These are phyloP conservation scores for Saccharomycopsis javanensis DNA, from an alignment of 805 yeast species.

Conservation along the genomic window DNA sequence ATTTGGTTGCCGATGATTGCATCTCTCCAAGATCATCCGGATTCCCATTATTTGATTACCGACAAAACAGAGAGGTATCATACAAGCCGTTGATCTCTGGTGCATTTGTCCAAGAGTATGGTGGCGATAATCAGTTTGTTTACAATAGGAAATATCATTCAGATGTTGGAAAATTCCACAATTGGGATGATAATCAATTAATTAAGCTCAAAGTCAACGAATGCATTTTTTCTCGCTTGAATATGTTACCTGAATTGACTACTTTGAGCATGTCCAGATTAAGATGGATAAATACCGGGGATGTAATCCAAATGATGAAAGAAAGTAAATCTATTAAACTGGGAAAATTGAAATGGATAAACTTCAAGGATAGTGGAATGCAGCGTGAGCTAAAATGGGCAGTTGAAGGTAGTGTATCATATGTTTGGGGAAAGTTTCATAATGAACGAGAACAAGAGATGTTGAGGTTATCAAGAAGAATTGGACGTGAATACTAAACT, in stretches of 20 bases:
- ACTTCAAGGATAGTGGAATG: constrained; percentile 17
- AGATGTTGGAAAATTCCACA: constrained; percentile 14
- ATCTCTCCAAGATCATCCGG: neutral
- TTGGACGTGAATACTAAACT: neutral
- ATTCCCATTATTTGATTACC: neutral
- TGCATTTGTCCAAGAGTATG: neutral
- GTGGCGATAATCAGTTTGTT: neutral
- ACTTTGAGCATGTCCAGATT: constrained; percentile 1
- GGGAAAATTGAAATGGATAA: constrained; percentile 4
- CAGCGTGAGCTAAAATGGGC: constrained; percentile 18
- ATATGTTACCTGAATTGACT: constrained; percentile 3
- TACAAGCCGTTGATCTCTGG: neutral
- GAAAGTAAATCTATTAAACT: constrained; percentile 1
- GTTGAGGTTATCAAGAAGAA: neutral
- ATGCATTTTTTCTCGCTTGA: constrained; percentile 5
- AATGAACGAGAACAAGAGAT: neutral
- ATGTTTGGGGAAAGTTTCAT: neutral
- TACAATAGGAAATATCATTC: constrained; percentile 11
- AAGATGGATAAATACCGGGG: constrained; percentile 16
- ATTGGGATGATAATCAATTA: constrained; percentile 13
- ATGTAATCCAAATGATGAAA: constrained; percentile 7
- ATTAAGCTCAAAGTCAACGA: constrained; percentile 7
- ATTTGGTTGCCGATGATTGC: constrained; percentile 33
- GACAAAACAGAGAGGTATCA: neutral
- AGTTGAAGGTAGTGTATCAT: constrained; percentile 12